phyloP scores from a whole-genome alignment of 768 basidiomycete genomes.

The Xerocomellus chrysenteron region DNA sequence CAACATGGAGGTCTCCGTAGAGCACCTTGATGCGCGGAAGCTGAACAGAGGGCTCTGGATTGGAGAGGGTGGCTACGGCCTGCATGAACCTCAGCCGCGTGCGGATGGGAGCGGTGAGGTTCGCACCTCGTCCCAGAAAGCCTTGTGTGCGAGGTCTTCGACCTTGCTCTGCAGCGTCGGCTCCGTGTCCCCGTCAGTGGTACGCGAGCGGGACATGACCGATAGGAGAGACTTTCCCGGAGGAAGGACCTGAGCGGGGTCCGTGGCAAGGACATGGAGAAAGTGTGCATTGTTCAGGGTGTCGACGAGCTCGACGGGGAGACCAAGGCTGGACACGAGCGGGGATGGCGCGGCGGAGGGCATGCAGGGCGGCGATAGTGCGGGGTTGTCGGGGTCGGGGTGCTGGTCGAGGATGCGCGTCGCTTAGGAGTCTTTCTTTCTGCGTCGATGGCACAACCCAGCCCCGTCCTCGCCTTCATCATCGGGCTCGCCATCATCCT shows the following conservation, averaged over 20 bases:
- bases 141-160: slow-evolving; percentile 49
- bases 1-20: slow-evolving; percentile 51
- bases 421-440: slow-evolving; percentile 20
- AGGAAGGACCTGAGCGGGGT: slow-evolving; percentile 60
- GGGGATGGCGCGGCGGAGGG: slow-evolving; percentile 15
- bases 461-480: slow-evolving; percentile 69
- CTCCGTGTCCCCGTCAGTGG: slow-evolving; percentile 16
- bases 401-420: slow-evolving; percentile 25
- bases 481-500: slow-evolving; percentile 86
- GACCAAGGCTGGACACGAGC: slow-evolving; percentile 28
- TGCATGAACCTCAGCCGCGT: slow-evolving; percentile 32
- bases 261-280: slow-evolving; percentile 64
- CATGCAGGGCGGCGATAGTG: slow-evolving; percentile 22
- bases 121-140: slow-evolving; percentile 75
- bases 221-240: slow-evolving; percentile 72
- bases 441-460: slow-evolving; percentile 32
- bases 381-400: slow-evolving; percentile 11
- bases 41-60: slow-evolving; percentile 57
- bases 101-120: slow-evolving; percentile 6
- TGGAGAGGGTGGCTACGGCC: slow-evolving; percentile 58
- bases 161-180: slow-evolving; percentile 49
- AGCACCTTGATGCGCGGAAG: slow-evolving; percentile 56
- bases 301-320: slow-evolving; percentile 58
- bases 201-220: slow-evolving; percentile 43
- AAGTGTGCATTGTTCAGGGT: slow-evolving; percentile 61